Conservation (phyloP, 805 yeast species). For the Wickerhamomyces canadensis region DNA sequence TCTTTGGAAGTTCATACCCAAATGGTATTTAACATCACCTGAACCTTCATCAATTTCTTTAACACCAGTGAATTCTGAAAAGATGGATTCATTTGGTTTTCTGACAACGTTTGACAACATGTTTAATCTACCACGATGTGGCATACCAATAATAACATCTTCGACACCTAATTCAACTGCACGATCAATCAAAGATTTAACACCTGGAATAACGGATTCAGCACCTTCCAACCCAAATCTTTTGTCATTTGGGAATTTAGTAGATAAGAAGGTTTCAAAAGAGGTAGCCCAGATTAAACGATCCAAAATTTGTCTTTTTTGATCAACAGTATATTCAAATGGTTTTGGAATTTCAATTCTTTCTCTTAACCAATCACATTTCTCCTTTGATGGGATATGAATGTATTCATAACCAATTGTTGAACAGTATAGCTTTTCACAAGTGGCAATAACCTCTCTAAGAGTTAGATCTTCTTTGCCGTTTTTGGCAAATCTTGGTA, state of each 20-base stretch:
- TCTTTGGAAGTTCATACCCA: conserved; percentile 98
- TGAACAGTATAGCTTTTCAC: conserved; percentile 84
- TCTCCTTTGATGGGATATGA: conserved; percentile 91
- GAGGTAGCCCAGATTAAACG: conserved; percentile 95
- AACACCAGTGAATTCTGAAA: conserved; percentile 92
- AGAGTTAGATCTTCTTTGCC: conserved; percentile 60
- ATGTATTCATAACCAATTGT: conserved; percentile 92
- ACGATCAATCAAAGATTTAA: conserved; percentile 91
- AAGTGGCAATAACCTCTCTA: conserved; percentile 67
- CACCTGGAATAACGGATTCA: conserved; percentile 93
- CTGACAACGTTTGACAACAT: conserved; percentile 97
- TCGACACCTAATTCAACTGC: conserved; percentile 90
- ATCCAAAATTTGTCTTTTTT: conserved; percentile 94
- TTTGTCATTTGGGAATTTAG: conserved; percentile 97
- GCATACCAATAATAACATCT: conserved; percentile 98
- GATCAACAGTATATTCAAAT: conserved; percentile 74
- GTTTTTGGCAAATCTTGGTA: conserved; percentile 78
- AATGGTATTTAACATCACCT: conserved; percentile 98
- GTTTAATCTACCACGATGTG: conserved; percentile 98
- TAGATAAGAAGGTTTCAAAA: conserved; percentile 86
- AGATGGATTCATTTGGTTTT: conserved; percentile 97
- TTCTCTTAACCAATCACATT: conserved; percentile 98
- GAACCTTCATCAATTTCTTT: conserved; percentile 91
- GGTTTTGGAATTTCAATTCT: conserved; percentile 91
- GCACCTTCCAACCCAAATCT: conserved; percentile 99